Conservation (phyloP, 106 monocot genomes). For the Dactylorhiza incarnata region DNA sequence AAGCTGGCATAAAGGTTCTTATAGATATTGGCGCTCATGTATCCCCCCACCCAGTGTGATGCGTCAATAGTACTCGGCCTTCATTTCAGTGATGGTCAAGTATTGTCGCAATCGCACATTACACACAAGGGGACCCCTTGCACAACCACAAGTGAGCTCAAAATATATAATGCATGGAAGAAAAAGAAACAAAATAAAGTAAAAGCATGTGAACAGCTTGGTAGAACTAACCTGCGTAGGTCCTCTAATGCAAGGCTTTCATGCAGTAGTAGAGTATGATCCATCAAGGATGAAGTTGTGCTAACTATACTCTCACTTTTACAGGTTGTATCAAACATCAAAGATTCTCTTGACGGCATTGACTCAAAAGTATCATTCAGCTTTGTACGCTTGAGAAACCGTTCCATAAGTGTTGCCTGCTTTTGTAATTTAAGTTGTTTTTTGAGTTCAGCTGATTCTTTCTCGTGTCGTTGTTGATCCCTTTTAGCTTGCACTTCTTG, state of each 20-base stretch:
- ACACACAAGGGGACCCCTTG: no score
- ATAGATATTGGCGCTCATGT: no score
- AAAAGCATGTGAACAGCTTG: background rate
- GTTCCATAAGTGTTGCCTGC: slow-evolving; percentile 85
- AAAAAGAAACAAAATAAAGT: background rate
- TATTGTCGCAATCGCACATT: no score
- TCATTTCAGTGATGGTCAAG: no score
- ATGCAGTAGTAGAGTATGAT: slow-evolving; percentile 33
- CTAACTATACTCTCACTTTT: slow-evolving; percentile 13
- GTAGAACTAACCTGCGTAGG: slow-evolving; percentile 38
- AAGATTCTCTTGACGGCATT: background rate
- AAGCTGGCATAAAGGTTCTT: no score
- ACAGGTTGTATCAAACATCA: background rate
- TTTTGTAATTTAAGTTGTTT: slow-evolving; percentile 48
- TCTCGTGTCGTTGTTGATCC: slow-evolving; percentile 37
- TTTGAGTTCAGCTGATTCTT: slow-evolving; percentile 50
- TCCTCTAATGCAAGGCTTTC: slow-evolving; percentile 22
- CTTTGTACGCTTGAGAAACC: slow-evolving; percentile 60
- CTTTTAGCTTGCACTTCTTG: slow-evolving; percentile 42
- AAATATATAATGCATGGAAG: background rate
- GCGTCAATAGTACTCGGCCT: no score
- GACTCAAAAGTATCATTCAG: slow-evolving; percentile 12
- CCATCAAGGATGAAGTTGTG: slow-evolving; percentile 48
- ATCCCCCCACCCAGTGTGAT: no score
- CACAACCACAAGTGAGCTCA: background rate